These are phyloP conservation scores for Candida verbasci DNA, from an alignment of 805 yeast genomes.

Conservation along the genomic window DNA sequence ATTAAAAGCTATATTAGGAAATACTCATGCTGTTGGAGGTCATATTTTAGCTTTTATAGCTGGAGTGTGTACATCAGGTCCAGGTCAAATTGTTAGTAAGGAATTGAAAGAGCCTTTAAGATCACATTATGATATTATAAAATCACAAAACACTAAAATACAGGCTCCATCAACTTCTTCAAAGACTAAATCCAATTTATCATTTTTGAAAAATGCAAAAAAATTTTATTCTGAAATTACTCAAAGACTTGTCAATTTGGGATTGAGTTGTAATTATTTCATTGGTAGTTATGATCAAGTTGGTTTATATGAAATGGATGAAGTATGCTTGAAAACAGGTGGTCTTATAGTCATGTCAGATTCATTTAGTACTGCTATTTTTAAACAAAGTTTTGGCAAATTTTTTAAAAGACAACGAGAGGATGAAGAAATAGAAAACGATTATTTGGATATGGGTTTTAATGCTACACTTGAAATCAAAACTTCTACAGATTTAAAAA, in stretches of 20 bases:
- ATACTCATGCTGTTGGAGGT: constrained; percentile 43
- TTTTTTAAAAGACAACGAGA: constrained; percentile 39
- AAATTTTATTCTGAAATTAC: constrained; percentile 50
- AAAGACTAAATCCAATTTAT: constrained; percentile 25
- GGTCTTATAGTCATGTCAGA: constrained; percentile 62
- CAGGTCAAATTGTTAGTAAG: constrained; percentile 57
- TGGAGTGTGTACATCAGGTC: constrained; percentile 65
- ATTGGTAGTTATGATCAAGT: constrained; percentile 68
- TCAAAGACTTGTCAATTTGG: constrained; percentile 41
- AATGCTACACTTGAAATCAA: constrained; percentile 60
- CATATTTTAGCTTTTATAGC: constrained; percentile 53
- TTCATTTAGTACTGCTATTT: constrained; percentile 62
- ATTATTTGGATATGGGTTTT: constrained; percentile 46
- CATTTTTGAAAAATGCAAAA: constrained; percentile 33
- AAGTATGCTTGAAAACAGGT: constrained; percentile 53
- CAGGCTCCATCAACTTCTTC: constrained; percentile 29
- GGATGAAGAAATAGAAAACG: constrained; percentile 15
- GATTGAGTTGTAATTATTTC: constrained; percentile 54
- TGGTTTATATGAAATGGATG: constrained; percentile 65
- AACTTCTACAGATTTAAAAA: constrained; percentile 44
- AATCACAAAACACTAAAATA: constrained; percentile 25
- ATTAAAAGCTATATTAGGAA: constrained; percentile 34
- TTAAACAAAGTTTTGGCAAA: constrained; percentile 58
- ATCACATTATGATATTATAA: constrained; percentile 59
- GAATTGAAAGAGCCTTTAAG: constrained; percentile 58